A percentile compares a stretch with the other conserved stretches of the same genome.
These are phyloP conservation scores for Pleurotus salmoneostramineus DNA, from an alignment of 768 basidiomycete species.

Conservation along the genomic window DNA sequence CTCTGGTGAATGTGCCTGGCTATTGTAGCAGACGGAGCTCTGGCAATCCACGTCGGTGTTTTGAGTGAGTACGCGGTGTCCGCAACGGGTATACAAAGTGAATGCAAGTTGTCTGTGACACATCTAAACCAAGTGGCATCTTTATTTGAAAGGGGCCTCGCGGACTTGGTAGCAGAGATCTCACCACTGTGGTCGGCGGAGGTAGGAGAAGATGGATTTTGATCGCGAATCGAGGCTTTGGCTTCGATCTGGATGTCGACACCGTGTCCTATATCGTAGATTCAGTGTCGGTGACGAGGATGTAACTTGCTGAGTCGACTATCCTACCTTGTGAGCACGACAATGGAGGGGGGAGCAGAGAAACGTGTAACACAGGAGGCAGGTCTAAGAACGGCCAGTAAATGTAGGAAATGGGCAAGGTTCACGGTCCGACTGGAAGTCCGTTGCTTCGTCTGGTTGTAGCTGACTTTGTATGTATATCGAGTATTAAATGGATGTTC, in stretches of 20 bases:
- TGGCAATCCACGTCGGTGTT: conserved; percentile 52
- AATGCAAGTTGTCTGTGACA: conserved; percentile 62
- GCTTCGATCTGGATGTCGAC: conserved; percentile 25
- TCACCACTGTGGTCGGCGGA: conserved; percentile 47
- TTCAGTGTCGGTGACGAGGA: conserved; percentile 8
- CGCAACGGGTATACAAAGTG: conserved; percentile 44
- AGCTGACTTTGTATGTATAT: not conserved
- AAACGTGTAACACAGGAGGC: not conserved
- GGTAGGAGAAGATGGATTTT: conserved; percentile 38
- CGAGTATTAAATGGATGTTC: not conserved
- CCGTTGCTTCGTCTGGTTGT: conserved; percentile 4
- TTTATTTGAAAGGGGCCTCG: conserved; percentile 16
- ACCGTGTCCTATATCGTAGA: conserved; percentile 26
- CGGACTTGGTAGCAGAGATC: conserved; percentile 18
- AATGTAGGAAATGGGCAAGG: conserved; percentile 12
- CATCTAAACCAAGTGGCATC: conserved; percentile 34
- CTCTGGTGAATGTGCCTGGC: conserved; percentile 41
- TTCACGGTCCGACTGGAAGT: conserved; percentile 16
- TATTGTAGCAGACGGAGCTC: conserved; percentile 38
- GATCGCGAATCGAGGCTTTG: conserved; percentile 32
- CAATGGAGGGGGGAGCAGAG: not conserved
- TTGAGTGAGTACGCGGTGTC: conserved; percentile 45
- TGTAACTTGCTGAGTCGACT: not conserved
- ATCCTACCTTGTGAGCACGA: not conserved
- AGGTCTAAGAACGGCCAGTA: not conserved